A percentile compares a stretch with the other conserved stretches of the same genome.
Evolutionary conservation across 495 filamentous ascomycete genomes (phyloP).

Genomic region (Thozetella sp.): DNA sequence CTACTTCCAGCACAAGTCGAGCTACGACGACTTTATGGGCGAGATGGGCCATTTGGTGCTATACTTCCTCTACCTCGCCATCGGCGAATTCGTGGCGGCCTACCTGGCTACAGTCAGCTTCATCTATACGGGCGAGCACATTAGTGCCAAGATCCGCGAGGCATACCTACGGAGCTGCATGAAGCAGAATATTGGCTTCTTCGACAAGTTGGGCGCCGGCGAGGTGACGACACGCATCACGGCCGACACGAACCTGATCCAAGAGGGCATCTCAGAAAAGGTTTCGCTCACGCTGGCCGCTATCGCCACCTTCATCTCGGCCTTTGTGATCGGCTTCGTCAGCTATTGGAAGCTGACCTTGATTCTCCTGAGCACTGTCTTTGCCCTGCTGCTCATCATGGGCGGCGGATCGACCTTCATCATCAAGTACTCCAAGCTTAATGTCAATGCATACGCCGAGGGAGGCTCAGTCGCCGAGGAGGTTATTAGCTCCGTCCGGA

Average conservation of each 20-base stretch:
- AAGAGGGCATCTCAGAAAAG: slow-evolving; percentile 89
- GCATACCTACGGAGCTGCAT: slow-evolving; percentile 82
- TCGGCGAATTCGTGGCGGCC: slow-evolving; percentile 79
- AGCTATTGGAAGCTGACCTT: slow-evolving; percentile 84
- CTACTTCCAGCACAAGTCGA: slow-evolving; percentile 51
- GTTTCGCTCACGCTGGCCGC: slow-evolving; percentile 75
- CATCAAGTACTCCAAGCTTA: slow-evolving; percentile 75
- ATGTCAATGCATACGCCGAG: slow-evolving; percentile 75
- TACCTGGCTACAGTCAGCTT: slow-evolving; percentile 87
- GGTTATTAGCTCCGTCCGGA: slow-evolving; percentile 90
- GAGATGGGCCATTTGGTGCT: slow-evolving; percentile 68
- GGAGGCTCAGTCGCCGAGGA: slow-evolving; percentile 93
- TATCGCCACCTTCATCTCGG: slow-evolving; percentile 77
- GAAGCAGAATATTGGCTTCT: slow-evolving; percentile 90
- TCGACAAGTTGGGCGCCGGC: slow-evolving; percentile 88
- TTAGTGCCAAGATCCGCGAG: slow-evolving; percentile 82
- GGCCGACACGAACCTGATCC: slow-evolving; percentile 84
- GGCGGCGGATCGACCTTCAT: slow-evolving; percentile 72
- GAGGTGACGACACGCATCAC: slow-evolving; percentile 94
- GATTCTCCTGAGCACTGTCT: slow-evolving; percentile 76
- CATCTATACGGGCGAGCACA: slow-evolving; percentile 91
- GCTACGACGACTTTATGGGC: slow-evolving; percentile 56
- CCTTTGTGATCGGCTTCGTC: slow-evolving; percentile 87
- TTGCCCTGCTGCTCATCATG: slow-evolving; percentile 76
- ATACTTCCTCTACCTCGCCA: slow-evolving; percentile 89